These are phyloP conservation scores for Quercus cerris DNA, from an alignment of 306 rosid species.

Conservation along the genomic window DNA sequence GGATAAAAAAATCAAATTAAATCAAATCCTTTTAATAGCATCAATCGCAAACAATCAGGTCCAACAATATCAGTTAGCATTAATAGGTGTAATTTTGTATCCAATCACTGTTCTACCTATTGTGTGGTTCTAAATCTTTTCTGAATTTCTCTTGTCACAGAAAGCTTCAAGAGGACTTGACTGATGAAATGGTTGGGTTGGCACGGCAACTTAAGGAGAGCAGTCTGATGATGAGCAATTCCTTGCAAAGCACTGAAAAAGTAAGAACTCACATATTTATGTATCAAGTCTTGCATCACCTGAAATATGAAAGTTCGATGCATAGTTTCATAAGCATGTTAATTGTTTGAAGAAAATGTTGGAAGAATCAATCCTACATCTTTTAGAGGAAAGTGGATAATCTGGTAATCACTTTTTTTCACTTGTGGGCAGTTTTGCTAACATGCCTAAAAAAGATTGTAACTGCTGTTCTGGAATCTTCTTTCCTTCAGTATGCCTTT, in stretches of 20 bases:
- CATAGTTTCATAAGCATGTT: not conserved
- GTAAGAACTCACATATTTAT: slow-evolving; percentile 25
- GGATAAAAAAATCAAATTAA: no score
- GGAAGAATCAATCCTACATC: not conserved
- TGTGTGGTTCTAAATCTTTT: slow-evolving; percentile 3
- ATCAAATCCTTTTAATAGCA: no score
- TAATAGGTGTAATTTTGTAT: no score
- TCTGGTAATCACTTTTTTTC: not conserved
- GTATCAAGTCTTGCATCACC: not conserved
- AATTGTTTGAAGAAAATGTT: not conserved
- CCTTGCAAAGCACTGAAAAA: slow-evolving; percentile 75
- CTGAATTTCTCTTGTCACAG: slow-evolving; percentile 30
- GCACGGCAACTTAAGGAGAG: slow-evolving; percentile 94
- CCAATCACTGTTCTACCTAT: not conserved
- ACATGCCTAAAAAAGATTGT: not conserved
- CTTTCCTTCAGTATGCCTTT: no score
- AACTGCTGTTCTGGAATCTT: not conserved
- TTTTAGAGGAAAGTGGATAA: not conserved
- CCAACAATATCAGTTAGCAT: no score
- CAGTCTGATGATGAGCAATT: slow-evolving; percentile 78
- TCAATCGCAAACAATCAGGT: no score
- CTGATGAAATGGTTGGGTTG: slow-evolving; percentile 91
- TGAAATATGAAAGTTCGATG: not conserved
- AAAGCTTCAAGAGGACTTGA: slow-evolving; percentile 91
- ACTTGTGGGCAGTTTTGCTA: not conserved